A percentile compares a stretch with the other conserved stretches of the same genome.
phyloP scores from a whole-genome alignment of 169 alveolate species.

The Eimeria tenella region DNA sequence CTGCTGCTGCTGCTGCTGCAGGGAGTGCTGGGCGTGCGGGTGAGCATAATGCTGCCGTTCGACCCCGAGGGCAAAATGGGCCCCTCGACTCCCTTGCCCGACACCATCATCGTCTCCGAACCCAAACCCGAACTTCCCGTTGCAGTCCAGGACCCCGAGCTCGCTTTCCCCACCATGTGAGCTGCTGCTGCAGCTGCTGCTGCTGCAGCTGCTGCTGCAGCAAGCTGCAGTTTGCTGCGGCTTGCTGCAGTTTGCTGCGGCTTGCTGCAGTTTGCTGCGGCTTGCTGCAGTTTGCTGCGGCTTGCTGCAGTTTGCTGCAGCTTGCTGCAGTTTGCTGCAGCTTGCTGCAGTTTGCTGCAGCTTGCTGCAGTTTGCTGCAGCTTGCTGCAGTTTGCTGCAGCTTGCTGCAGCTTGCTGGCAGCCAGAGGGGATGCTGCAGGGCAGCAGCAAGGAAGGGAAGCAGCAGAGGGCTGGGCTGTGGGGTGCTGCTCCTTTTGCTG shows the following conservation, averaged over 20 bases:
- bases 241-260: background rate
- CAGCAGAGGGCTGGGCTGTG: background rate
- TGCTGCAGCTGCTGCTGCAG: slow-evolving; percentile 8
- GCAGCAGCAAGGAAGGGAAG: background rate
- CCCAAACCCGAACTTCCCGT: slow-evolving; percentile 92
- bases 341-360: background rate
- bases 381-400: background rate
- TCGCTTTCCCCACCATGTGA: background rate
- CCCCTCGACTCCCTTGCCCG: slow-evolving; percentile 97
- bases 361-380: background rate
- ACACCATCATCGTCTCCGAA: slow-evolving; percentile 97
- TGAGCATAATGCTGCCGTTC: slow-evolving; percentile 98
- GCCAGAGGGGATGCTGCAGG: too few relatives aligned
- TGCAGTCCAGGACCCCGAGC: background rate
- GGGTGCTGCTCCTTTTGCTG: background rate
- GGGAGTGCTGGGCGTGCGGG: slow-evolving; percentile 97
- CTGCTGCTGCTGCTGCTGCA: background rate
- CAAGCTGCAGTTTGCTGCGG: background rate
- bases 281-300: background rate
- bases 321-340: background rate
- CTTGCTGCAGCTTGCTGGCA: background rate
- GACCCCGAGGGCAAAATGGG: slow-evolving; percentile 98
- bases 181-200: background rate
- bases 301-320: background rate
- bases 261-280: background rate